These are phyloP conservation scores for Kuraishia cidri DNA, from an alignment of 805 yeast genomes.

Conservation along the genomic window DNA sequence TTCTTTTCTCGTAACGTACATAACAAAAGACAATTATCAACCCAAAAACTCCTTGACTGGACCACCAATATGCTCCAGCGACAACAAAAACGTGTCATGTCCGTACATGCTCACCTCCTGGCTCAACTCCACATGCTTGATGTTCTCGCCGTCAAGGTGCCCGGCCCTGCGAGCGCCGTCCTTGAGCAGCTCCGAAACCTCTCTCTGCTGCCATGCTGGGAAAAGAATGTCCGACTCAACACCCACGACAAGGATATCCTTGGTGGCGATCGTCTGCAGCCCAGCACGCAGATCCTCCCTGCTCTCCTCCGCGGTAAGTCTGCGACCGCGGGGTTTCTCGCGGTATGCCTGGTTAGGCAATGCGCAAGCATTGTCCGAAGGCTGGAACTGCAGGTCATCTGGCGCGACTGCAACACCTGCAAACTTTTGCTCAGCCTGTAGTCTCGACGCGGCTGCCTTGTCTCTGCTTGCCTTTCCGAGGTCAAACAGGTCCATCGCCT, in stretches of 20 bases:
- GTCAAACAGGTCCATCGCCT: constrained; percentile 94
- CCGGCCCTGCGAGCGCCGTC: constrained; percentile 25
- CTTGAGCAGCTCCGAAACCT: constrained; percentile 54
- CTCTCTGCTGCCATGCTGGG: constrained; percentile 93
- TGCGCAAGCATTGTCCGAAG: constrained; percentile 21
- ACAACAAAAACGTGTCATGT: constrained; percentile 83
- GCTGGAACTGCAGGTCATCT: constrained; percentile 17
- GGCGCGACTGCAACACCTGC: constrained; percentile 14
- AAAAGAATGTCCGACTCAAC: constrained; percentile 89
- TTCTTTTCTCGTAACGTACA: no score
- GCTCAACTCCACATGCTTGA: constrained; percentile 66
- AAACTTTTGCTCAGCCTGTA: constrained; percentile 18
- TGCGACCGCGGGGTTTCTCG: constrained; percentile 38
- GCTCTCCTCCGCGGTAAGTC: constrained; percentile 45
- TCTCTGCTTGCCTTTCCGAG: constrained; percentile 42
- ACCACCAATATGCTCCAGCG: constrained; percentile 70
- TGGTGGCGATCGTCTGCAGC: constrained; percentile 48
- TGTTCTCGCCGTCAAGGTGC: constrained; percentile 19
- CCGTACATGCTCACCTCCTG: constrained; percentile 76
- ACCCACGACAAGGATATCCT: constrained; percentile 72
- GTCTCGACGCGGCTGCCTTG: constrained; percentile 32
- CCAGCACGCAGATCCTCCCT: constrained; percentile 59
- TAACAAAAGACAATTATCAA: no score
- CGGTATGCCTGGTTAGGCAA: constrained; percentile 44
- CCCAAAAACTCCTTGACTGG: constrained; percentile 63